A percentile compares a stretch with the other conserved stretches of the same genome.
Conservation (phyloP, 495 filamentous ascomycete species). For the Lasiosphaeria miniovina region DNA sequence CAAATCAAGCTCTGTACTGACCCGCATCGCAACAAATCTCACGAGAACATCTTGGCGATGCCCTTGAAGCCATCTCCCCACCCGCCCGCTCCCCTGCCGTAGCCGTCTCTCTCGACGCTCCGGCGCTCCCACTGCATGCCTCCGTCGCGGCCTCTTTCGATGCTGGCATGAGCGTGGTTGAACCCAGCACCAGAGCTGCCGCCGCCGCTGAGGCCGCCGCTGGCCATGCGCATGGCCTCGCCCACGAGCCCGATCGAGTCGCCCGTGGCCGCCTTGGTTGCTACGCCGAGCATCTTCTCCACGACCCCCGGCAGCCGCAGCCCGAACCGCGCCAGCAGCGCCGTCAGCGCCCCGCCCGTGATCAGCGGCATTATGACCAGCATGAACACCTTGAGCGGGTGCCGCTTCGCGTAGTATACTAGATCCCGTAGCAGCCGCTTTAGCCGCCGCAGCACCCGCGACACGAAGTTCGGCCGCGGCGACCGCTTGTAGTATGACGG, state of each 20-base stretch:
- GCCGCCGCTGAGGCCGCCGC: conserved; percentile 20
- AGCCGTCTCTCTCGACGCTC: conserved; percentile 33
- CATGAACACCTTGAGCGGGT: conserved; percentile 82
- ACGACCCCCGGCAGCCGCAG: conserved; percentile 64
- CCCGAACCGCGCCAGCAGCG: conserved; percentile 70
- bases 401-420: conserved; percentile 67
- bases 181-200: background rate
- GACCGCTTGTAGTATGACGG: conserved; percentile 68
- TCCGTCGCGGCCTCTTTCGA: conserved; percentile 33
- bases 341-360: conserved; percentile 72
- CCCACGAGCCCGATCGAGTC: conserved; percentile 51
- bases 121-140: conserved; percentile 42
- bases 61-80: conserved; percentile 52
- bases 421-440: conserved; percentile 72
- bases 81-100: conserved; percentile 25
- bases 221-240: conserved; percentile 46
- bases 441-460: conserved; percentile 65
- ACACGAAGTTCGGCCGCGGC: conserved; percentile 73
- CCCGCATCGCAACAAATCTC: background rate
- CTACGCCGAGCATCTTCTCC: conserved; percentile 53
- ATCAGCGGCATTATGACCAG: conserved; percentile 81
- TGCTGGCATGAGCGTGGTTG: conserved; percentile 6
- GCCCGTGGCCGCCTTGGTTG: conserved; percentile 52
- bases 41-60: conserved; percentile 65
- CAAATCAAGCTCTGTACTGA: background rate